Base-by-base conservation (phyloP, 805 yeast species). In the Metschnikowia drakensbergensis region DNA sequence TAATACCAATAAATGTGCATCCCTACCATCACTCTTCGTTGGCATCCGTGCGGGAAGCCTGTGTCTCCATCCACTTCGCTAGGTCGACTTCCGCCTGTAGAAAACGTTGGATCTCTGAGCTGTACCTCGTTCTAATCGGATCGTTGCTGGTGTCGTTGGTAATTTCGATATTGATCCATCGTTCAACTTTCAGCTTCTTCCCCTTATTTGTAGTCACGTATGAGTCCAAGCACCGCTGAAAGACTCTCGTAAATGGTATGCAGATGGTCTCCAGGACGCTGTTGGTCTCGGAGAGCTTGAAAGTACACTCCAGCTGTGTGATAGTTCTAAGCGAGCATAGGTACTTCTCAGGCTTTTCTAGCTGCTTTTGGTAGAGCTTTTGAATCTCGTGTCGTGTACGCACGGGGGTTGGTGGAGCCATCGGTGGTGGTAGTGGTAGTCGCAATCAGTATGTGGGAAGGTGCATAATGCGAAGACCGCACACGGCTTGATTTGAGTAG, bases 361-460 rank as follows among this genome's bases (percentile, higher is more conserved):
- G 57, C 44, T 64, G 68, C 6, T 61, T 55, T 6, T 48, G 50
- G 49, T 66, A 70, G 40, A 51, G 57, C 28, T 38, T 38, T 26
- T 54, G 59, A n/a, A 69, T 57, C 30, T 73, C 74, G 10, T 52
- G 43, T 13, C 64, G 53, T 30, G 55, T 55, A 45, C 63, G 64
- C 6, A 73, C 76, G 3, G 74, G 75, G 23, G 74, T 69, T 6
- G 76, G 75, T 17, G 77, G 77, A 9, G 76, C 73, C 77, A 73
- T 73, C 25, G 26, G 26, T 6, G 8, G 22, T 28, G 38, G 22
- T 31, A 23, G 28, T 17, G n/a, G 34, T 35, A 10, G 44, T 41
- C 25, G 42, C 29, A 36, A 23, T 25, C 25, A 10, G 37, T 10
- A 25, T 23, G n/a, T 28, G 25, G 9, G 17, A 30, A 30, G 5